Evolutionary conservation across 768 basidiomycete species (phyloP), one percentile per base, ranked within the genome.

Genomic region (Lentinula raphanica): DNA sequence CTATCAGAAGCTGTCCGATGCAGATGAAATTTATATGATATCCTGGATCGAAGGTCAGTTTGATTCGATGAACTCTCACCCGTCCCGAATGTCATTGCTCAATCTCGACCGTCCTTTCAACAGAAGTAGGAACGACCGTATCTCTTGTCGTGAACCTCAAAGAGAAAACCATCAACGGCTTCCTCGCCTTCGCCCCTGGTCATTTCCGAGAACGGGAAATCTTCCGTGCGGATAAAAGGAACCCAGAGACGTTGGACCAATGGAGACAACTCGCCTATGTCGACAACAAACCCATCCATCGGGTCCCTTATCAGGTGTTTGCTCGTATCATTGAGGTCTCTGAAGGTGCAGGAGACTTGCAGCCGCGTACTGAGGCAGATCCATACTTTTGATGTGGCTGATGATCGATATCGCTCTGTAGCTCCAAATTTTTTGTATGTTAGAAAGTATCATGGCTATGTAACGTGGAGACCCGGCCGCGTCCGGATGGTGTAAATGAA

Each of bases 21-120:
- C 8, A 38, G 36, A 38, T 38, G 36, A 38, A 17, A 38, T 38
- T 8, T 38, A 38, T 17, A 38, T 38, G 36, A 38, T 38, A 38
- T 38, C 36, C 17, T 38, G 36, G 36, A 38, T 38, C 17, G 36
- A 38, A 38, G 36, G 36, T 38, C 17, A 38, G 36, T 38, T 8
- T 38, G 17, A 8, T 17, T 38, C 17, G 36, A 38, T n/a, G 17
- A 59, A 79, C 46, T 69, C 72, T 5, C 21, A 12, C 9, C 27
- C 7, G 13, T 19, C 13, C 9, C 9, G 9, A 48, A 9, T 8
- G 9, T 48, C 27, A 48, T 19, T 8, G n/a, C 19, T 48, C 27
- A 8, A 19, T 48, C 45, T n/a, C n/a, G n/a, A n/a, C n/a, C n/a
- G n/a, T n/a, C n/a, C n/a, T n/a, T n/a, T n/a, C n/a, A n/a, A 28